phyloP scores from a whole-genome alignment of 441 rosid genomes.

The Syzygium syzygioides region DNA sequence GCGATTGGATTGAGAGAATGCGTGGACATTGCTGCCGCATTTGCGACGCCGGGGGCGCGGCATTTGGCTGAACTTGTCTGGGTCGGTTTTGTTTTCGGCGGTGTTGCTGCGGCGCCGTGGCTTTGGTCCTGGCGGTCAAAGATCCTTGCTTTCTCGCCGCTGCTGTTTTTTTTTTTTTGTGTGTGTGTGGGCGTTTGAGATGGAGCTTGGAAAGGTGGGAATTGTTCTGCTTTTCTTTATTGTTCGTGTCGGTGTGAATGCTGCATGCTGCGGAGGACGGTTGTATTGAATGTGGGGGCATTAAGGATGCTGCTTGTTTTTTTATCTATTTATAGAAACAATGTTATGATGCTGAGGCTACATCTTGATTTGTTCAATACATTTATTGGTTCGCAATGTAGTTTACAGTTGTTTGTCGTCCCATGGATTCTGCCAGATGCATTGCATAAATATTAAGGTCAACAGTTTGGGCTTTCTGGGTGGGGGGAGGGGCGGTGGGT shows the following conservation, averaged over 20 bases:
- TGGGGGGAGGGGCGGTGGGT: not conserved
- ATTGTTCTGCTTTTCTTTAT: not conserved
- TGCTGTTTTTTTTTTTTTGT: not conserved
- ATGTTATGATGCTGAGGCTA: not conserved
- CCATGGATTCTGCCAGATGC: not conserved
- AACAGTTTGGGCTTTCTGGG: not conserved
- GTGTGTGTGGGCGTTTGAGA: not conserved
- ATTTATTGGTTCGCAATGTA: not conserved
- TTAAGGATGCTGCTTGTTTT: not conserved
- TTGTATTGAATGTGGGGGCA: not conserved
- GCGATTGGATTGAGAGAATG: constrained; percentile 25
- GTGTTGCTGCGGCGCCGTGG: not conserved
- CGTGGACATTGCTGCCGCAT: constrained; percentile 7
- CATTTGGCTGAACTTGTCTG: not conserved
- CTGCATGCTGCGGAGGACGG: not conserved
- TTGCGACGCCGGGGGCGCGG: not conserved
- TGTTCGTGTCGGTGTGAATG: not conserved
- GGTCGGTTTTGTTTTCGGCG: not conserved
- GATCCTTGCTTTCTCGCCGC: not conserved
- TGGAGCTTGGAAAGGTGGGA: not conserved
- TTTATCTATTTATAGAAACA: not conserved
- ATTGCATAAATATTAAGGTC: not conserved
- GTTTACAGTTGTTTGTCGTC: not conserved
- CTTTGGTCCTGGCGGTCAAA: not conserved
- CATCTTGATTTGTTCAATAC: not conserved